phyloP scores from a whole-genome alignment of 1,139 yeast species.

The Wickerhamomyces sp. region DNA sequence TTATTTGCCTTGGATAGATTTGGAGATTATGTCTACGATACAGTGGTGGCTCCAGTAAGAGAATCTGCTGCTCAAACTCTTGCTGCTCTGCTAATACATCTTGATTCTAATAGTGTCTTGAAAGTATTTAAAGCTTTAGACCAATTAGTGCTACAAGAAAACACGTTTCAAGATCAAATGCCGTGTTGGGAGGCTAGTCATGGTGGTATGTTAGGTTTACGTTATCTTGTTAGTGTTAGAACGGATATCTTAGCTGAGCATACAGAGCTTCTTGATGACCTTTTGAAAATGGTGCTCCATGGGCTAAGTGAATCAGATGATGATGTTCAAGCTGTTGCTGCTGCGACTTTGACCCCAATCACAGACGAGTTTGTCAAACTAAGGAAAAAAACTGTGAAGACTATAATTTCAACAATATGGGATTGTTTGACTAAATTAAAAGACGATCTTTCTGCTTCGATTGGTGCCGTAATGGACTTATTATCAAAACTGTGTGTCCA shows the following conservation, averaged over 20 bases:
- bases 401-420: constrained; percentile 80
- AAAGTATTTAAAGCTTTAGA: constrained; percentile 65
- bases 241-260: constrained; percentile 65
- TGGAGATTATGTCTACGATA: constrained; percentile 96
- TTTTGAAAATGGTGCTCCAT: constrained; percentile 80
- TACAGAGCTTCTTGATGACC: constrained; percentile 60
- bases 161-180: constrained; percentile 17
- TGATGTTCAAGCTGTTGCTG: constrained; percentile 96
- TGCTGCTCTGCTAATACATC: constrained; percentile 79
- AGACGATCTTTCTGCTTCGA: constrained; percentile 91
- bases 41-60: constrained; percentile 96
- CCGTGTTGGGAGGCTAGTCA: constrained; percentile 95
- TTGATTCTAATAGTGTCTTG: constrained; percentile 52
- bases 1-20: constrained; percentile 90
- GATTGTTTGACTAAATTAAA: constrained; percentile 75
- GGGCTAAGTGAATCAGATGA: constrained; percentile 85
- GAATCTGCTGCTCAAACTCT: constrained; percentile 95
- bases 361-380: constrained; percentile 76
- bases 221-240: constrained; percentile 89
- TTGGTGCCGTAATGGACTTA: constrained; percentile 94
- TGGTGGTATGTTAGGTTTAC: constrained; percentile 93
- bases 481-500: constrained; percentile 85
- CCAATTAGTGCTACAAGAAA: constrained; percentile 67
- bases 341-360: constrained; percentile 87
- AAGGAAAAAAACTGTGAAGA: constrained; percentile 55